Conservation (phyloP, 2,329 filamentous ascomycete genomes). For the Fusarium ambrosium region DNA sequence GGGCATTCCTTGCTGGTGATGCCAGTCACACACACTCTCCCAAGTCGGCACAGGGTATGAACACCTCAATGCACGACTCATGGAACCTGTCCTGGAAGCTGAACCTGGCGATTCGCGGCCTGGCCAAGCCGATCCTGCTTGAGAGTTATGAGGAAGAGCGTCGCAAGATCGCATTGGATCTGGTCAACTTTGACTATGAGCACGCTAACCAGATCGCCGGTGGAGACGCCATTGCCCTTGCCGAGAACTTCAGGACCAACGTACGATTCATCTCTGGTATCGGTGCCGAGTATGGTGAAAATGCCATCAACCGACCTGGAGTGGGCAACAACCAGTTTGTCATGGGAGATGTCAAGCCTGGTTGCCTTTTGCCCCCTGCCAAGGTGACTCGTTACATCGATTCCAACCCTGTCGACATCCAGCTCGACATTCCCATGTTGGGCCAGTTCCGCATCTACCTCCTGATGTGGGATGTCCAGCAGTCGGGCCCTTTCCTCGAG, state of each 20-base stretch:
- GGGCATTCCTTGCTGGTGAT: conserved; percentile 78
- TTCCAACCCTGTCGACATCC: conserved; percentile 81
- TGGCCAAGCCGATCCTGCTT: conserved; percentile 68
- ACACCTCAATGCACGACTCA: conserved; percentile 71
- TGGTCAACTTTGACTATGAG: conserved; percentile 71
- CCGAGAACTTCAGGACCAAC: conserved; percentile 78
- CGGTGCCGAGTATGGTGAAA: conserved; percentile 72
- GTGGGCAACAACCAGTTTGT: conserved; percentile 54
- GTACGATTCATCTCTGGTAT: conserved; percentile 81
- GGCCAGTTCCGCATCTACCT: conserved; percentile 84
- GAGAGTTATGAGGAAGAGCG: conserved; percentile 74
- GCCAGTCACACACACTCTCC: conserved; percentile 80
- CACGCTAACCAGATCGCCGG: conserved; percentile 71
- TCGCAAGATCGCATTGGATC: conserved; percentile 70
- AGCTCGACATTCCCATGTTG: conserved; percentile 82
- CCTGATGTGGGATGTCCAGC: conserved; percentile 73
- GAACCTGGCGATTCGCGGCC: conserved; percentile 66
- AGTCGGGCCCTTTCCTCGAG: conserved; percentile 69
- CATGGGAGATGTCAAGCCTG: conserved; percentile 65
- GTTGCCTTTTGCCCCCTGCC: conserved; percentile 73
- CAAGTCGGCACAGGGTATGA: conserved; percentile 78
- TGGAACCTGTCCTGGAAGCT: conserved; percentile 71
- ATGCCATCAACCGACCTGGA: conserved; percentile 61
- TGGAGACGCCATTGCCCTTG: conserved; percentile 73
- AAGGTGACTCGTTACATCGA: conserved; percentile 82